Evolutionary conservation across 148 eudicot species (phyloP), one percentile per base, ranked within the genome.

Genomic region (Heliamphora exappendiculata): DNA sequence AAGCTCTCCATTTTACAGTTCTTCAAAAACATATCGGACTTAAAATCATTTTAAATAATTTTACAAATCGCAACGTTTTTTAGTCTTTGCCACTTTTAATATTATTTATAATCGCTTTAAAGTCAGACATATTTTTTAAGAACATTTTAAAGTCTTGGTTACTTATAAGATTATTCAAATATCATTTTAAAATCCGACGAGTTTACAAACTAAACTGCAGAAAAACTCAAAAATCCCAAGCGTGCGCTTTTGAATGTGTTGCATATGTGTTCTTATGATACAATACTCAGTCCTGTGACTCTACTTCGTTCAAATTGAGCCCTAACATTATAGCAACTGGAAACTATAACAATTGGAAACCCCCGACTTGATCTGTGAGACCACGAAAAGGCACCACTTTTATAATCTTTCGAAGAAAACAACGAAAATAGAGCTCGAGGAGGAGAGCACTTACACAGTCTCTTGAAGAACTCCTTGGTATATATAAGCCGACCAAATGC

Each of bases 391-490:
- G 50, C 28, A 39, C 50, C n/a, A 67, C 28, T 9, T 12, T 31
- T 28, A 37, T 6, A 42, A 42, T 1, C 14, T 19, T 67, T 70
- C 2, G 34, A 53, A 14, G 31, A 24, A 24, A 13, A 29, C 2
- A 24, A 68, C 29, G 26, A 60, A 7, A 19, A 11, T 19, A 41
- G 67, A 53, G 31, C 54, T 51, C 11, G 44, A 20, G 70, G 39
- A 28, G n/a, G 62, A 47, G 55, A 70, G 59, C 4, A 73, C 90
- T 45, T 87, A 95, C 97, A 93, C 72, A 7, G 92, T 83, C 84
- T 95, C 99, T 76, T 95, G 99, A 72, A 95, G 97, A 73, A 95
- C 89, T 75, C 99, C 99, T 83, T 95, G 99, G 66, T 90, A 92
- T 53, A 95, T 95, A 78, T 95, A 93, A 44, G 99, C 99, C 44